These are phyloP conservation scores for Houttuynia cordata DNA, from an alignment of 164 flowering plant genomes.

Conservation along the genomic window DNA sequence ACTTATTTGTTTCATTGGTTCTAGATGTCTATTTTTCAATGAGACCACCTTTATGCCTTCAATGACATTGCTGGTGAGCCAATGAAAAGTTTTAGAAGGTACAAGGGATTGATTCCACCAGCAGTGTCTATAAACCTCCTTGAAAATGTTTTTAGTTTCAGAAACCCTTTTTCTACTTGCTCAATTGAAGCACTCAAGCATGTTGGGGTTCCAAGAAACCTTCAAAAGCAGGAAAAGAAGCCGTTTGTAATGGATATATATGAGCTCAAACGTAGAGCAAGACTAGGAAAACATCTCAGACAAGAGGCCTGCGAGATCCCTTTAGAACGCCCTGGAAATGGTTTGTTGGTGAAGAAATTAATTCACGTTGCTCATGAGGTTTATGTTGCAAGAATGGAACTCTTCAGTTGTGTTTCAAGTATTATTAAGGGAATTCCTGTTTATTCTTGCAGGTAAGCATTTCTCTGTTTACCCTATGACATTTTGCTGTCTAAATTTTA, in stretches of 20 bases:
- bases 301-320: constrained; percentile 23
- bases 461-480: background rate
- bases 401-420: constrained; percentile 33
- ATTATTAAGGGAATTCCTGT: constrained; percentile 22
- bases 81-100: background rate
- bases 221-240: constrained; percentile 35
- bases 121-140: background rate
- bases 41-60: too few species aligned
- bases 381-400: constrained; percentile 28
- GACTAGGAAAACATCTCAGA: constrained; percentile 26
- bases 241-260: constrained; percentile 34
- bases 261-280: constrained; percentile 46
- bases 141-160: background rate
- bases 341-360: constrained; percentile 39
- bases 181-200: background rate
- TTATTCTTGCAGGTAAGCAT: constrained; percentile 40
- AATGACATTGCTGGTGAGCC: background rate
- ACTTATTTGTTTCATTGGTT: too few species aligned
- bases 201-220: constrained; percentile 10
- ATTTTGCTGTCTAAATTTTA: too few species aligned
- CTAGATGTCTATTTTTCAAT: too few species aligned
- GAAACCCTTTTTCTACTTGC: background rate
- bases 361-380: constrained; percentile 51
- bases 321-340: constrained; percentile 48
- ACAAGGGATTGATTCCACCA: background rate